Base-by-base conservation (phyloP, 208 protist species). In the Leishmania gerbilli region DNA sequence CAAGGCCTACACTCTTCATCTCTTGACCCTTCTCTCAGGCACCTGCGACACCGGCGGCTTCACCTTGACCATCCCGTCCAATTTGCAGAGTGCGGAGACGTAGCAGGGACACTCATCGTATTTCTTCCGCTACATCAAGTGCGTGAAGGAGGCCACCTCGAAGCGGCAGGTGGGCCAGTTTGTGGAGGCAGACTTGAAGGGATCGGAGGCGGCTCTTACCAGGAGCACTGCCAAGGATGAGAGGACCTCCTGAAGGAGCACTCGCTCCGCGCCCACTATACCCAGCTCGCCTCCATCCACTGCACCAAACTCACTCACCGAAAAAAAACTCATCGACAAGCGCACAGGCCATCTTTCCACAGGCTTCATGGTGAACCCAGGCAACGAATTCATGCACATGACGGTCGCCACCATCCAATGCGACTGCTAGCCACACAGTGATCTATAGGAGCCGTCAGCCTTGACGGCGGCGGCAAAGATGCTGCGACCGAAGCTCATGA, bases 341-440 rank as follows among this genome's bases (percentile, higher is more conserved):
- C 87, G 88, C 58, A 92, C 89, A 24, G 98, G 98, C 58, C 99
- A 99, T 84, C 88, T 99, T 15, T 93, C 96, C 27, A 87, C 93
- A 2, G 90, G 91, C 53, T 81, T 98, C 11, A 98, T 95, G 82
- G 84, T 99, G 37, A 79, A 92, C 45, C 87, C 94, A 0, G 93
- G 95, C 9, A 92, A 97, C 78, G 96, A 99, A 74, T 84, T 99
- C 19, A 91, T 98, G 77, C 96, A 99, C 74, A 90, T 99, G 31
- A 89, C 98, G 21, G 95, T 82, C 90, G 58, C 89, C 93, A 45
- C 42, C 42, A 9, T 45, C 42, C 42, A 45, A 45, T 45, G 5
- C 42, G 42, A 45, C 42, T 45, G 42, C 42, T 8, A 45, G 42
- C 42, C 42, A 45, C 42, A 7, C 42, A 45, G 0, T 9, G 42